These are phyloP conservation scores for bread wheat (Triticum aestivum) DNA, from an alignment of 176 grass and related monocot species.

Conservation along the genomic window IWGSC_CS_RefSeq_v2.1 NC_057801.1:642527192-642527691, in stretches of 20 bases:
- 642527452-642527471: not conserved
- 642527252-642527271: not conserved
- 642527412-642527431: not conserved
- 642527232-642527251: not conserved
- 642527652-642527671: not conserved
- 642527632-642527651: slow-evolving; percentile 4
- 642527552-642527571: not conserved
- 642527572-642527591: not conserved
- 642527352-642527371: not conserved
- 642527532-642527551: not conserved
- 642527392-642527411: not conserved
- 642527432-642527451: not conserved
- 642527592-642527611: slow-evolving; percentile 4
- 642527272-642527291: not conserved
- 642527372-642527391: not conserved
- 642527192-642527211: not conserved
- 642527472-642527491: not conserved
- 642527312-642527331: not conserved
- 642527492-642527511: not conserved
- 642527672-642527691: slow-evolving; percentile 5
- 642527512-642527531: not conserved
- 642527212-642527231: not conserved
- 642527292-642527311: slow-evolving; percentile 21
- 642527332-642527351: not conserved
- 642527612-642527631: not conserved